Evolutionary conservation across 176 grass and related monocot genomes (phyloP).

Genomic region (Oropetium thomaeum): DNA sequence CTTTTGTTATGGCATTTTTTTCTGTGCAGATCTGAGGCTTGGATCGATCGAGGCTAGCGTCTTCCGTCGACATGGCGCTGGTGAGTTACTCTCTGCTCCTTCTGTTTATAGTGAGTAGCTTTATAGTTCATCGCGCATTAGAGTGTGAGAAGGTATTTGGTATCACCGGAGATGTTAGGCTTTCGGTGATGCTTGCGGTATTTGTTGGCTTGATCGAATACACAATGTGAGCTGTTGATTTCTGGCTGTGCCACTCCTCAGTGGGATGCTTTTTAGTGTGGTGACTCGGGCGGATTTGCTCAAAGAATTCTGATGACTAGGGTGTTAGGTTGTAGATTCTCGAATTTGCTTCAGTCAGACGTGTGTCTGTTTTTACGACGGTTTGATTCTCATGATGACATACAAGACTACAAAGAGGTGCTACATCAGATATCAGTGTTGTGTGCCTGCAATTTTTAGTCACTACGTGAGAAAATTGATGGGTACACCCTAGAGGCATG

Average conservation of each 20-base stretch:
- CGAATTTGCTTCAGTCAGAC: background rate
- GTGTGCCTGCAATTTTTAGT: background rate
- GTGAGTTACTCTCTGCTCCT: constrained; percentile 1
- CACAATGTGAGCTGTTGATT: background rate
- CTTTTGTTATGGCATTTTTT: background rate
- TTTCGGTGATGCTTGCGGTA: background rate
- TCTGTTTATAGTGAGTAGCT: background rate
- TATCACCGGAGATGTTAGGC: background rate
- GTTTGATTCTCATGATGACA: background rate
- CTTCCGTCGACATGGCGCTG: constrained; percentile 34
- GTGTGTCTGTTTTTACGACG: background rate
- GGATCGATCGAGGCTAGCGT: constrained; percentile 10
- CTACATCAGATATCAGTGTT: background rate
- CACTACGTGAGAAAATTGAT: background rate
- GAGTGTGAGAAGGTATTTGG: background rate
- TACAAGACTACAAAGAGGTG: background rate
- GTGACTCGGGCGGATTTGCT: background rate
- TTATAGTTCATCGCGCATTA: background rate
- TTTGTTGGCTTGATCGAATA: background rate
- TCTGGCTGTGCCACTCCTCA: background rate
- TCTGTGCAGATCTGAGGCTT: constrained; percentile 28
- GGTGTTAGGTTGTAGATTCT: background rate
- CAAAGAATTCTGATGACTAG: background rate
- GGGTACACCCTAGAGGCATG: background rate
- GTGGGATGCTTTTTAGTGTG: background rate